phyloP scores from a whole-genome alignment of 2,329 filamentous ascomycete species.

The Curvularia eragrostidis region DNA sequence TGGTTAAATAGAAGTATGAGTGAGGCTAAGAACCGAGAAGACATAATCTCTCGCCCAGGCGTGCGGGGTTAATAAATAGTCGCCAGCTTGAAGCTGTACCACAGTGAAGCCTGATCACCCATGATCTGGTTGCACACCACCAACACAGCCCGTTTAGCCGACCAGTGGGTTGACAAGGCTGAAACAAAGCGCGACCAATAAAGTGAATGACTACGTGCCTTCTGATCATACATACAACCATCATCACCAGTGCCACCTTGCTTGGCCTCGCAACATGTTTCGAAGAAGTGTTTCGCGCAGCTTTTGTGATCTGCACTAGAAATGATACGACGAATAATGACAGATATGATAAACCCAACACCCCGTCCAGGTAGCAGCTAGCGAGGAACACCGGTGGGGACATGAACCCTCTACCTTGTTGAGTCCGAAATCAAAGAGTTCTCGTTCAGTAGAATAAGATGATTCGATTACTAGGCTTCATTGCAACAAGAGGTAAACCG shows the following conservation, averaged over 20 bases:
- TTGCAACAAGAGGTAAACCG: background rate
- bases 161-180: background rate
- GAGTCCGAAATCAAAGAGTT: background rate
- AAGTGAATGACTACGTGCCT: background rate
- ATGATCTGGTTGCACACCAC: background rate
- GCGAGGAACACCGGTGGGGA: background rate
- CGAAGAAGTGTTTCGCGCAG: background rate
- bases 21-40: background rate
- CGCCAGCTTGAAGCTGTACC: background rate
- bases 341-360: background rate
- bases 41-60: background rate
- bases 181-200: background rate
- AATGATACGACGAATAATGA: background rate
- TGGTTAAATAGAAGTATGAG: background rate
- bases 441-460: background rate
- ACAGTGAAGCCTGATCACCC: slow-evolving; percentile 2
- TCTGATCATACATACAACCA: background rate
- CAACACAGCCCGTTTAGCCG: background rate
- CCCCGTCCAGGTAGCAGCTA: background rate
- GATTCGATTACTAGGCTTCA: background rate
- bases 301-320: background rate
- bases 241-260: background rate
- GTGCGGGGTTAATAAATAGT: background rate
- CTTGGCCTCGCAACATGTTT: background rate
- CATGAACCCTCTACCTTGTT: background rate